Evolutionary conservation across 2,329 filamentous ascomycete genomes (phyloP), one percentile per base, ranked within the genome.

Genomic region (Sporothrix luriei): DNA sequence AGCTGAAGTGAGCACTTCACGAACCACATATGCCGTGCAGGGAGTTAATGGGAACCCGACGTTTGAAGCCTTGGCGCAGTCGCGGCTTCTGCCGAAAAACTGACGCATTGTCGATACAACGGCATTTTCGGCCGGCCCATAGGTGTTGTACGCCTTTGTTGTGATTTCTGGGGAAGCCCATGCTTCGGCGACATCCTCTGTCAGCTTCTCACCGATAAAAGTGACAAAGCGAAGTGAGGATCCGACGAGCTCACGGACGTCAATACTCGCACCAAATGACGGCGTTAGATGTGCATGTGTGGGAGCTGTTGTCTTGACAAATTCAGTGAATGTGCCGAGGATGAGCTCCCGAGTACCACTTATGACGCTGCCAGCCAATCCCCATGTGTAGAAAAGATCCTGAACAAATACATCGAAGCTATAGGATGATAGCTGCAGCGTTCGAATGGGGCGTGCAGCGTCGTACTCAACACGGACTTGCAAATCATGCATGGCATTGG

Each of bases 131-230:
- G 75, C 75, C 6, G 75, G 75, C 1, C 75, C 75, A 49, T 77
- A 77, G 9, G 75, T 75, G 67, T 77, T 77, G 64, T 74, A 75
- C 9, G 72, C 69, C 9, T 69, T 69, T 0, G 72, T 74, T 49
- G 72, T 73, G 65, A 75, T 70, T 2, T 67, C 73, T 1, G 73
- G 71, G n/a, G 80, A 82, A n/a, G 84, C 82, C 88, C 88, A 90
- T 26, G 80, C 79, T 7, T 80, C 78, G 69, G 84, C 84, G 1
- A 90, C 86, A 71, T 84, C 83, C 69, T 85, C 82, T 0, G 84
- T 88, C 71, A 90, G 76, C 21, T 83, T 83, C 77, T 90, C 88
- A 7, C 88, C 88, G 26, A 86, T 84, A n/a, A 85, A 87, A 19
- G 89, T 84, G 40, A 90, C 78, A 38, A 55, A 65, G 1, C 55